Base-by-base conservation (phyloP, 2,329 filamentous ascomycete genomes). In the Colletotrichum chrysophilum region DNA sequence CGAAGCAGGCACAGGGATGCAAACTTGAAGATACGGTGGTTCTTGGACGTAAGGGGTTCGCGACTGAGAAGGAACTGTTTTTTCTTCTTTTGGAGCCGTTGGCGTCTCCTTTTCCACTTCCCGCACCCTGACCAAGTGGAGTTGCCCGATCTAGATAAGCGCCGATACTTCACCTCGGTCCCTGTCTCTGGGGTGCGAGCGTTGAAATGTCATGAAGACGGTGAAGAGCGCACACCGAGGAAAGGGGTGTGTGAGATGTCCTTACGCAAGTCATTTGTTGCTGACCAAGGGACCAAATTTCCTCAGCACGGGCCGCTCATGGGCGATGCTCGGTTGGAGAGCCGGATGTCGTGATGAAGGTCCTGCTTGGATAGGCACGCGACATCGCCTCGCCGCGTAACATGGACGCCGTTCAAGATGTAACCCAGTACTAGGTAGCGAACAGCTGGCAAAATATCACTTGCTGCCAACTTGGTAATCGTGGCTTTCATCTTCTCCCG, bases 61-160 rank as follows among this genome's bases (percentile, higher is more conserved):
- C 43, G 58, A 28, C 28, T 48, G 64, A 61, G 36, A 34, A 67
- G 28, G 32, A 13, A 38, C 55, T 66, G 61, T 36, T 55, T 32
- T 32, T 71, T 48, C 34, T 66, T 55, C 66, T 28, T 36, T 58
- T 28, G 16, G 30, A 10, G 18, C 32, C 30, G 18, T 8, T 13
- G 60, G 48, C 48, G 48, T 66, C 72, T 36, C 72, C 61, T 48
- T 62, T 75, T 72, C 68, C 72, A 67, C 62, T 55, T 66, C 67
- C 71, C 62, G 68, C 72, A 34, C 72, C 55, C 52, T 14, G 48
- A 67, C 38, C 52, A 21, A 62, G 72, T 72, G 61, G 72, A 32
- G 48, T 52, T 72, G n/a, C 72, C 55, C 38, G 61, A 75, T 75
- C 30, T 26, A 68, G 68, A 16, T 62, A 75, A 71, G 68, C 30